Conservation (phyloP, 306 rosid genomes). For the Nissolia schottii region DNA sequence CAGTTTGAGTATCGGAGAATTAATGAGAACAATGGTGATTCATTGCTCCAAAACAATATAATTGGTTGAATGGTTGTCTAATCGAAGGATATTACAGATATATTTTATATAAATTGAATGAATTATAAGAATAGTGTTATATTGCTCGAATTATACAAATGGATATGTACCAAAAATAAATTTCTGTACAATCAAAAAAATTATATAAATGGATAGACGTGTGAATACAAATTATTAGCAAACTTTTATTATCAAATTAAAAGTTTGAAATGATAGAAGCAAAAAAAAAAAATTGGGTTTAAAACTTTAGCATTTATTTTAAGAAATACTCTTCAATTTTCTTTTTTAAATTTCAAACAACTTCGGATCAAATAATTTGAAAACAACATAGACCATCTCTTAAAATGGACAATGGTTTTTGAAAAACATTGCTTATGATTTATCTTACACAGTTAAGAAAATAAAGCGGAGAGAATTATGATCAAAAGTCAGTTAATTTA, state of each 20-base stretch:
- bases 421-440: neutral
- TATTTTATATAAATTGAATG: neutral
- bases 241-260: neutral
- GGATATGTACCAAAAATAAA: too few relatives aligned
- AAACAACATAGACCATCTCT: neutral
- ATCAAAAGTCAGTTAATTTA: neutral
- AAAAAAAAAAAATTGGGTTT: neutral
- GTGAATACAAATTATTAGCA: neutral
- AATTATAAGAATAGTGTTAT: too few relatives aligned
- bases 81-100: neutral
- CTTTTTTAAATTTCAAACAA: neutral
- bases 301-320: neutral
- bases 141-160: too few relatives aligned
- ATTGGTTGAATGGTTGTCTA: neutral
- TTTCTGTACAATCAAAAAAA: too few relatives aligned
- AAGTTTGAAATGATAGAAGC: neutral
- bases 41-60: neutral
- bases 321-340: neutral
- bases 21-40: neutral
- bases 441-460: neutral
- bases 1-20: neutral
- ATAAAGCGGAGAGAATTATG: neutral
- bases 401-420: neutral
- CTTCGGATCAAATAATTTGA: neutral
- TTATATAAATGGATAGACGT: neutral